A percentile compares a stretch with the other conserved stretches of the same genome.
phyloP scores from a whole-genome alignment of 106 monocot genomes.

The Narthecium ossifragum region DNA sequence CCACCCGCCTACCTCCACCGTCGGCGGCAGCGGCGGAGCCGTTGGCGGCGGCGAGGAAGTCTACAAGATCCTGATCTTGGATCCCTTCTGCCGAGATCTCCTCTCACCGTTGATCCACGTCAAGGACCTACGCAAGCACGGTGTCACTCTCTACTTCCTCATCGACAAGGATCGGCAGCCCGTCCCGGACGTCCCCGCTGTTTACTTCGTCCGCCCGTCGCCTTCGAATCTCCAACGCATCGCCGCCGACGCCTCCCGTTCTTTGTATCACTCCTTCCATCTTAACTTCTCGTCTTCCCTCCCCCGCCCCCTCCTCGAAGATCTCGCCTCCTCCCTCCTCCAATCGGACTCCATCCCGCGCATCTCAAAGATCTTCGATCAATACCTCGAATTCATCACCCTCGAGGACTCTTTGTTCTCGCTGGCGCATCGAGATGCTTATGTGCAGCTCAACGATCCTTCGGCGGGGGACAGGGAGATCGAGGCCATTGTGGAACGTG shows the following conservation, averaged over 20 bases:
- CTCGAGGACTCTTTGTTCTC: slow-evolving; percentile 82
- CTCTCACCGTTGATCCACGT: slow-evolving; percentile 88
- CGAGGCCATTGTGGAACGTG: slow-evolving; percentile 59
- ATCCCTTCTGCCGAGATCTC: slow-evolving; percentile 65
- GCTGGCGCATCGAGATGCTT: slow-evolving; percentile 49
- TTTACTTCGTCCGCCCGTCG: slow-evolving; percentile 80
- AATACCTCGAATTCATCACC: slow-evolving; percentile 87
- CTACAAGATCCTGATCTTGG: slow-evolving; percentile 90
- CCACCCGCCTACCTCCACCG: slow-evolving; percentile 23
- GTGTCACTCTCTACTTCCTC: slow-evolving; percentile 73
- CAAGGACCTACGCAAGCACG: slow-evolving; percentile 82
- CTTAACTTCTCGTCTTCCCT: slow-evolving; percentile 94
- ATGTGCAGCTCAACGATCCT: slow-evolving; percentile 83
- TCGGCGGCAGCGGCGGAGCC: slow-evolving; percentile 10
- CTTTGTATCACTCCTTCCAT: slow-evolving; percentile 76
- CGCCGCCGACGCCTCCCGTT: slow-evolving; percentile 47
- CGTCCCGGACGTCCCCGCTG: slow-evolving; percentile 79
- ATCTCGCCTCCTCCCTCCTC: slow-evolving; percentile 49
- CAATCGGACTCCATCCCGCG: slow-evolving; percentile 37
- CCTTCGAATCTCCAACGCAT: slow-evolving; percentile 46
- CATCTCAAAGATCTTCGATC: slow-evolving; percentile 71
- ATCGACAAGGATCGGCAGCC: slow-evolving; percentile 74
- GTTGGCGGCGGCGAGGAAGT: slow-evolving; percentile 20
- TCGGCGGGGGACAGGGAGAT: slow-evolving; percentile 70
- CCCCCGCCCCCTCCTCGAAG: slow-evolving; percentile 74